Evolutionary conservation across 768 basidiomycete species (phyloP).

Genomic region (Crassisporium funariophilum): DNA sequence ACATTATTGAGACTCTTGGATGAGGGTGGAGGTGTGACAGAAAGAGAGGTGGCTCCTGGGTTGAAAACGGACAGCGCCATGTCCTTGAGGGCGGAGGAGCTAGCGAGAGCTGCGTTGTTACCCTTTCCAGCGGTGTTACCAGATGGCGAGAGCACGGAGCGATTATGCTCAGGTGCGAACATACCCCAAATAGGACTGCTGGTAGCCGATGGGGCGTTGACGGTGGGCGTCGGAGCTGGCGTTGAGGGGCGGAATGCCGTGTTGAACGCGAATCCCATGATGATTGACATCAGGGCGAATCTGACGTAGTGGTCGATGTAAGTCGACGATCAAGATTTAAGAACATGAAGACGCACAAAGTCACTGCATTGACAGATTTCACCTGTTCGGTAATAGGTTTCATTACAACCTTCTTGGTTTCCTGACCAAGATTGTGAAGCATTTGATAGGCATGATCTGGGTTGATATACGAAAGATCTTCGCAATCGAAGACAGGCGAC

Average conservation of each 20-base stretch:
- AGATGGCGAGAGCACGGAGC: slow-evolving; percentile 33
- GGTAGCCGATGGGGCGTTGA: slow-evolving; percentile 25
- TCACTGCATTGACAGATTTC: slow-evolving; percentile 59
- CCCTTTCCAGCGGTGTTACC: slow-evolving; percentile 20
- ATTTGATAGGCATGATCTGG: slow-evolving; percentile 44
- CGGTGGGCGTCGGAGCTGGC: slow-evolving; percentile 36
- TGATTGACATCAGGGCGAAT: slow-evolving; percentile 67
- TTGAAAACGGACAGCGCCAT: slow-evolving; percentile 53
- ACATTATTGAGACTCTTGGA: slow-evolving; percentile 27
- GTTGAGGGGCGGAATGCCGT: slow-evolving; percentile 43
- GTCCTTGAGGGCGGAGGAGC: slow-evolving; percentile 48
- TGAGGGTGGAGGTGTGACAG: slow-evolving; percentile 25
- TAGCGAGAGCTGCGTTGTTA: slow-evolving; percentile 33
- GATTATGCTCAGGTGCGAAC: slow-evolving; percentile 41
- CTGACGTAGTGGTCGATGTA: slow-evolving; percentile 35
- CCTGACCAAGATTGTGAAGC: slow-evolving; percentile 45
- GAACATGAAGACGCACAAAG: slow-evolving; percentile 53
- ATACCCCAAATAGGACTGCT: slow-evolving; percentile 40
- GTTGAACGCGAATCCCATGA: slow-evolving; percentile 64
- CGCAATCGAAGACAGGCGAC: slow-evolving; percentile 47
- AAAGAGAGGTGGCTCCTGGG: slow-evolving; percentile 48
- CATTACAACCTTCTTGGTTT: slow-evolving; percentile 35
- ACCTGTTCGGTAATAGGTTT: slow-evolving; percentile 44
- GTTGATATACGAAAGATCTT: slow-evolving; percentile 45
- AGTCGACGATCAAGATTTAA: slow-evolving; percentile 13